Evolutionary conservation across 257 asterid genomes (phyloP).

Genomic region (Solanum habrochaites): DNA sequence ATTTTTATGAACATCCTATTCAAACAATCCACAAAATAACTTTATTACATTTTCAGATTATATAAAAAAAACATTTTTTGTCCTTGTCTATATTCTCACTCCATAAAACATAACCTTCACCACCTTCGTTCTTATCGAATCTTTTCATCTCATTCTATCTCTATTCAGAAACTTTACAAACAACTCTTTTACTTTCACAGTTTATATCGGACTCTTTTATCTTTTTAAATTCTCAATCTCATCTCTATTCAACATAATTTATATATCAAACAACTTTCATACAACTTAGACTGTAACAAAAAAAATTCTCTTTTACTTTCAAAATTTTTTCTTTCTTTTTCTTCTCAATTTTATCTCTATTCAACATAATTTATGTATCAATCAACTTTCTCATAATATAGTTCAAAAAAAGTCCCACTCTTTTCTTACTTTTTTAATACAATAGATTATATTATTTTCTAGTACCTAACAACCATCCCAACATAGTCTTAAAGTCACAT

Average conservation of each 20-base stretch:
- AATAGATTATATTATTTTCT: background rate
- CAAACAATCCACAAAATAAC: too few relatives aligned
- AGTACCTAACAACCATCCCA: background rate
- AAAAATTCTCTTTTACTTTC: background rate
- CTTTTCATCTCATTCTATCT: too few relatives aligned
- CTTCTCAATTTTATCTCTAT: background rate
- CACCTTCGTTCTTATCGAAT: too few relatives aligned
- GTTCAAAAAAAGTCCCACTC: too few relatives aligned
- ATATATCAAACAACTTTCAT: background rate
- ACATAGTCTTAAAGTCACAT: background rate
- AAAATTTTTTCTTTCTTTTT: too few relatives aligned
- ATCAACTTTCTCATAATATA: too few relatives aligned
- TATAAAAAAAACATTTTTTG: background rate
- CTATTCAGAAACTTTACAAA: too few relatives aligned
- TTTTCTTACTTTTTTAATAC: too few relatives aligned
- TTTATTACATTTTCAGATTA: background rate
- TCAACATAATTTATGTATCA: background rate
- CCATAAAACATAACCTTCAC: background rate
- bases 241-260: too few relatives aligned
- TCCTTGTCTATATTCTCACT: background rate
- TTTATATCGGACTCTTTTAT: too few relatives aligned
- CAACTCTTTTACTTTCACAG: too few relatives aligned
- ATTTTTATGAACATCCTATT: background rate
- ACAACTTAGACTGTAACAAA: background rate
- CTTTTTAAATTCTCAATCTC: too few relatives aligned